Base-by-base conservation (phyloP, 1,284 basidiomycete genomes). In the Sanguinoderma infundibulare region DNA sequence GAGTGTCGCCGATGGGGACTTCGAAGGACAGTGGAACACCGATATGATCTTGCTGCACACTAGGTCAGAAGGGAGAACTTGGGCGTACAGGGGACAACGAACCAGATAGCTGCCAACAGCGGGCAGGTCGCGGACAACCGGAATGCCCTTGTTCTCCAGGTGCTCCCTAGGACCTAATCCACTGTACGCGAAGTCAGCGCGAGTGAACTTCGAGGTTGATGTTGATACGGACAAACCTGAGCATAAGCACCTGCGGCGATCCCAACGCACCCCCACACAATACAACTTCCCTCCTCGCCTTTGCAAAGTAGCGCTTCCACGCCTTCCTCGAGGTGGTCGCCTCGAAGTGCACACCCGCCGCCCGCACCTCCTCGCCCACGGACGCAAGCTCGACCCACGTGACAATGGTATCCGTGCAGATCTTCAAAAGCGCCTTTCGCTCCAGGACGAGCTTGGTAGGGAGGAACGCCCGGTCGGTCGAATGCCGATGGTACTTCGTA, bases 211-310 rank as follows among this genome's bases (percentile, higher is more conserved):
- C 10, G 20, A 17, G n/a, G n/a, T n/a, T n/a, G 14, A 17, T 24
- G 5, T 35, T 5, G 22, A 49, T 1, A 28, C 15, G 0, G 47
- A 9, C 63, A 5, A 22, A 75, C 74, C 77, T 78, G 24, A 77
- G 55, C 72, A 76, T 70, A 1, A 78, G 64, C 8, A 77, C 42
- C 32, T 74, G 72, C 0, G 77, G 76, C 28, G 70, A 72, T 0
- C 72, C 73, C 14, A 78, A 61, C 1, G 75, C 69, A 15, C 77
- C 78, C 10, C 70, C 68, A 46, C 64, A 73, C 15, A 78, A 28
- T 6, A 78, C 63, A 2, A 77, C 67, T 57, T 77, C 74, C 50
- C 64, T 60, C n/a, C 57, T 59, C 1, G 72, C 77, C 10, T 55
- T 50, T 3, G 72, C 69, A 28, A 59, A 55, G n/a, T 55, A 62